A percentile compares a stretch with the other conserved stretches of the same genome.
phyloP scores from a whole-genome alignment of 352 stramenopile genomes.

The Detonula confervacea region DNA sequence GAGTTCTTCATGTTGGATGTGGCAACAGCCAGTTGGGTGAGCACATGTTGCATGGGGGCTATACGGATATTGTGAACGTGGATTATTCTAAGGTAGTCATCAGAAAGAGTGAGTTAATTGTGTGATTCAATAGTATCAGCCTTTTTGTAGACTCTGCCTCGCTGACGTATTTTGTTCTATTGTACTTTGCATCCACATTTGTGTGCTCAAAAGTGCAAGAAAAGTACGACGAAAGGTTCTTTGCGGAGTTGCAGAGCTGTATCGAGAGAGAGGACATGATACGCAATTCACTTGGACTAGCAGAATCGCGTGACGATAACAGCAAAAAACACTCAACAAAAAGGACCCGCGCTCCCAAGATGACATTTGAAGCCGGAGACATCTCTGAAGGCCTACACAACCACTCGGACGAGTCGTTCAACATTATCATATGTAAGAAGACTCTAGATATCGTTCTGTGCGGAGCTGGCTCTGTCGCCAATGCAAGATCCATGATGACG shows the following conservation, averaged over 20 bases:
- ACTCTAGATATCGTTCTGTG: conserved; percentile 81
- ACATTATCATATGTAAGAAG: conserved; percentile 84
- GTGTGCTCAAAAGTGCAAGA: conserved; percentile 39
- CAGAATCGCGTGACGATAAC: conserved; percentile 47
- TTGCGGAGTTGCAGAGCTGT: conserved; percentile 21
- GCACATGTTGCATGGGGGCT: conserved; percentile 70
- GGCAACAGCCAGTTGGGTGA: conserved; percentile 73
- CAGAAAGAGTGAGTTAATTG: conserved; percentile 61
- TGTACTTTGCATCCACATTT: background rate
- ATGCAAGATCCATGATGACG: conserved; percentile 51
- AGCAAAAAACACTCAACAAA: background rate
- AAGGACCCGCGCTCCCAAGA: conserved; percentile 18
- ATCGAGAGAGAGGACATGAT: conserved; percentile 26
- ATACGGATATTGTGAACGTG: conserved; percentile 71
- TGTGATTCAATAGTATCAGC: too few species aligned
- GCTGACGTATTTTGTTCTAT: conserved; percentile 1
- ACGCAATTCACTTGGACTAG: conserved; percentile 28
- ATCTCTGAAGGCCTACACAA: conserved; percentile 69
- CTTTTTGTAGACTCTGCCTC: too few species aligned
- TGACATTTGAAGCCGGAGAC: conserved; percentile 76
- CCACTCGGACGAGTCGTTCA: conserved; percentile 73
- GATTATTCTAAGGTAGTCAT: conserved; percentile 81
- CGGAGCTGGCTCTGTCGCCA: conserved; percentile 47
- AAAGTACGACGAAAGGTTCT: conserved; percentile 56
- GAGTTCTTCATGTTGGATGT: conserved; percentile 71